Conservation (phyloP, 1,284 basidiomycete species). For the Ganoderma leucocontextum region DNA sequence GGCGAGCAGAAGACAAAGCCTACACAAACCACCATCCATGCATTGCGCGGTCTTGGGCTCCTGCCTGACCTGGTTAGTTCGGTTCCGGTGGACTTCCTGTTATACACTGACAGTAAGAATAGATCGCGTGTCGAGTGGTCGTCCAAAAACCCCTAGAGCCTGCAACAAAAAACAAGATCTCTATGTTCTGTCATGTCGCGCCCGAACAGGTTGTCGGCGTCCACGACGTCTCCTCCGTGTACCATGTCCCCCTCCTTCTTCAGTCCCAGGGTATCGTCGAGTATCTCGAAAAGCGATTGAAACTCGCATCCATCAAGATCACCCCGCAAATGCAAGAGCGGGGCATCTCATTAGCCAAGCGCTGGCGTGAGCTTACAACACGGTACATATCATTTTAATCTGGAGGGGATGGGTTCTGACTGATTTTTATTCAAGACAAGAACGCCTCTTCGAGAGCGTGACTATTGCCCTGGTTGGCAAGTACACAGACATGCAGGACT, state of each 20-base stretch:
- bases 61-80: constrained; percentile 87
- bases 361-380: constrained; percentile 87
- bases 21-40: constrained; percentile 96
- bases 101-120: background rate
- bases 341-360: constrained; percentile 71
- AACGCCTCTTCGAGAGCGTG: constrained; percentile 92
- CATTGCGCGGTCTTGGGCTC: constrained; percentile 92
- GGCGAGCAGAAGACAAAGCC: constrained; percentile 99
- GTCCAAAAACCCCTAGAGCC: constrained; percentile 78
- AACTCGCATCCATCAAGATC: constrained; percentile 70
- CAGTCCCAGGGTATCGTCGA: constrained; percentile 92
- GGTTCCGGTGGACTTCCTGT: background rate
- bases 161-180: constrained; percentile 94
- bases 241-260: constrained; percentile 95
- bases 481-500: constrained; percentile 97
- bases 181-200: constrained; percentile 99
- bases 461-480: constrained; percentile 96
- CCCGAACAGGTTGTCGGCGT: constrained; percentile 96
- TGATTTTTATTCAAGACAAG: constrained; percentile 63
- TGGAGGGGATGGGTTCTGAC: too few relatives aligned
- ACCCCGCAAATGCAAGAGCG: constrained; percentile 64
- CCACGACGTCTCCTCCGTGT: constrained; percentile 96
- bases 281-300: constrained; percentile 86
- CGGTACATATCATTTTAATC: constrained; percentile 50
- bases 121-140: constrained; percentile 93